Evolutionary conservation across 169 alveolate species (phyloP).

Genomic region (Fabrea salina): DNA sequence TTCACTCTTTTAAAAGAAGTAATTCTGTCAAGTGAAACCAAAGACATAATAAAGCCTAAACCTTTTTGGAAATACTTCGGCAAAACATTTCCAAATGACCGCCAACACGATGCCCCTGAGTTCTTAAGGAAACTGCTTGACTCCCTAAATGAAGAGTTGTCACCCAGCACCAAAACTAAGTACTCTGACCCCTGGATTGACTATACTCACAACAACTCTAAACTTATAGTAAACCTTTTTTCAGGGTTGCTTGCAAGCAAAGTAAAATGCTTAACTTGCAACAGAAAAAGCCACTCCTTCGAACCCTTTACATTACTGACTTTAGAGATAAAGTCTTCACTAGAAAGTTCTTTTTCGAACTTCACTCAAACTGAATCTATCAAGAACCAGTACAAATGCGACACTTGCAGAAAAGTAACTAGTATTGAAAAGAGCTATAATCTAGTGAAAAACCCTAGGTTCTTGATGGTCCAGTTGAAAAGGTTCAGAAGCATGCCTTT

Average conservation of each 20-base stretch:
- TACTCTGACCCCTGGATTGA: not conserved
- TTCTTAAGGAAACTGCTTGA: conserved; percentile 1
- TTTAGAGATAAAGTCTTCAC: not conserved
- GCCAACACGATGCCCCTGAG: conserved; percentile 21
- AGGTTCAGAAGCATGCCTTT: not conserved
- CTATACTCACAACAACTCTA: not conserved
- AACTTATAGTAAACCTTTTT: not conserved
- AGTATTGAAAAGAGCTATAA: not conserved
- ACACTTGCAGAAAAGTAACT: not conserved
- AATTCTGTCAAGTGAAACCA: not conserved
- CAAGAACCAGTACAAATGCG: not conserved
- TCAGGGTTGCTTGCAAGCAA: conserved; percentile 1
- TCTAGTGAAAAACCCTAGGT: not conserved
- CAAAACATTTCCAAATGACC: not conserved
- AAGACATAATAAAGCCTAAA: not conserved
- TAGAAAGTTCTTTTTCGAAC: not conserved
- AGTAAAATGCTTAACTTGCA: not conserved
- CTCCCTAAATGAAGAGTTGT: not conserved
- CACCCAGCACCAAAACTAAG: not conserved
- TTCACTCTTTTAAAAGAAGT: not conserved
- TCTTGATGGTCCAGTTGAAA: not conserved
- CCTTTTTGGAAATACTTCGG: not conserved
- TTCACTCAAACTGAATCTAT: not conserved
- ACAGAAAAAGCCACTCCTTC: not conserved
- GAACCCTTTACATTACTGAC: conserved; percentile 15